Conservation (phyloP, 2,329 filamentous ascomycete genomes). For the Aspergillus persii region DNA sequence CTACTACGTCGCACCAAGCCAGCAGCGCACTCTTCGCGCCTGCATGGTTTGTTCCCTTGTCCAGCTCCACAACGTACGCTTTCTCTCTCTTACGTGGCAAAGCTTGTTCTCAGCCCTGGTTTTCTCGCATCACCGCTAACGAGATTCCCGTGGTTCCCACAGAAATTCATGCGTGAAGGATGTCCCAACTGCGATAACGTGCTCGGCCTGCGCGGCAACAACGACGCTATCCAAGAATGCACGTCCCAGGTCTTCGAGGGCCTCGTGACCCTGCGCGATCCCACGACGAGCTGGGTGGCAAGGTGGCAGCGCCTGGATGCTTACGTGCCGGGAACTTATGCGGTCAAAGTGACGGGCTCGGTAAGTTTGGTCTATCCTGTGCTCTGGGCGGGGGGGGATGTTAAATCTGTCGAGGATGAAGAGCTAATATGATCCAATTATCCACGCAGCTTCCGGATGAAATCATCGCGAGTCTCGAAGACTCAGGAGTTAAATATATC, state of each 20-base stretch:
- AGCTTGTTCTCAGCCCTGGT: not conserved
- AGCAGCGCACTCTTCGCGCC: conserved; percentile 84
- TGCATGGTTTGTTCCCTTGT: conserved; percentile 99
- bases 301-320: conserved; percentile 89
- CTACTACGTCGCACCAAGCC: conserved; percentile 69
- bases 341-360: conserved; percentile 87
- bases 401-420: not conserved
- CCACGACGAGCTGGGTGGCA: conserved; percentile 88
- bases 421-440: not conserved
- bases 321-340: conserved; percentile 87
- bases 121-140: not conserved
- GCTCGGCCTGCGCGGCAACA: conserved; percentile 74
- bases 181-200: conserved; percentile 97
- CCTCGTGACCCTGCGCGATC: conserved; percentile 79
- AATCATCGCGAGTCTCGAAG: conserved; percentile 55
- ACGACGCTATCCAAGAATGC: conserved; percentile 84
- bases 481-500: conserved; percentile 60
- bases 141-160: conserved; percentile 1
- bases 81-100: not conserved
- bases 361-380: conserved; percentile 37
- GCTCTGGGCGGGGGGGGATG: not conserved
- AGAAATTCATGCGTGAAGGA: conserved; percentile 83
- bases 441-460: conserved; percentile 54
- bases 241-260: conserved; percentile 97
- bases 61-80: conserved; percentile 69